Base-by-base conservation (phyloP, 805 yeast genomes). In the Yamadazyma sp. region DNA sequence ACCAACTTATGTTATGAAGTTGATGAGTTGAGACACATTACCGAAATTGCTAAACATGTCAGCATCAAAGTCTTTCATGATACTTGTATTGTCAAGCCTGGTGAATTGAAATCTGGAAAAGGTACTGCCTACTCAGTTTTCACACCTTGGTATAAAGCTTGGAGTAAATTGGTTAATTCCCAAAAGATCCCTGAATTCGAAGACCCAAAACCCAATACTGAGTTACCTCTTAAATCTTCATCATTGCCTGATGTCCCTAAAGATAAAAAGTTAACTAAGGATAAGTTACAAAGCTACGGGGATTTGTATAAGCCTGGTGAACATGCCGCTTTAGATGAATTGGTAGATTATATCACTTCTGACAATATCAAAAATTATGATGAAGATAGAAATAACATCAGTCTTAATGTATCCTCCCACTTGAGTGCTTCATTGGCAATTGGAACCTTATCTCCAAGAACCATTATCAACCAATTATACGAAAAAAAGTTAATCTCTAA, bases 381-480 rank as follows among this genome's bases (percentile, higher is more conserved):
- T 21, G 49, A 55, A 4, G 39, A 49, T 5, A 52, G 73, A 27
- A 56, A 64, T 36, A 36, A 45, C 10, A 56, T 67, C 1, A 54
- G 48, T 6, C 38, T 36, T 7, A 59, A 60, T 30, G 52, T 53
- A 17, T 52, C 58, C 0, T 71, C 80, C 1, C 58, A 63, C 15
- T 48, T 76, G 41, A 70, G 78, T 35, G 60, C 61, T 4, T 70
- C 72, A 42, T 50, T 76, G 13, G 56, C 78, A 1, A 45, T 61
- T 11, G 82, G 82, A 0, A 52, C 67, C 4, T 50, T 76, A 2
- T 65, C 77, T 5, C 52, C 75, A 1, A 49, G 76, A 21, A 47
- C 60, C 3, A 54, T 73, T 3, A 52, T 69, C 6, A 44, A 54
- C 19, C 52, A 52, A 39, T 50, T 64, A 12, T 44, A 55, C n/a